Conservation (phyloP, 148 eudicot genomes). For the Amaranthus palmeri region DNA sequence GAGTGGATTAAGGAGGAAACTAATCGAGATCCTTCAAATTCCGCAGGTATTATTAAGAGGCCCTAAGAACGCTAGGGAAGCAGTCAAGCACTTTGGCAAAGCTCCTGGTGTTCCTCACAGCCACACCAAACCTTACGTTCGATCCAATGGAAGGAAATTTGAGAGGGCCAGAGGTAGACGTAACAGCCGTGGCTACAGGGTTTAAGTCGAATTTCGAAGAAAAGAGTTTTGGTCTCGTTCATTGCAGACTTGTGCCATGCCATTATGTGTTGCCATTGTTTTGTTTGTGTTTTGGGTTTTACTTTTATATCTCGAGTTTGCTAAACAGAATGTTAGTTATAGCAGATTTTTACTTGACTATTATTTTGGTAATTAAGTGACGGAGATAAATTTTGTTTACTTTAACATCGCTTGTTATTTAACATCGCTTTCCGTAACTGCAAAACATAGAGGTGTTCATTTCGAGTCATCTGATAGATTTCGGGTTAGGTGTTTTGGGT, state of each 20-base stretch:
- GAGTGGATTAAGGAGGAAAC: too few relatives aligned
- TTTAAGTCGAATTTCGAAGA: conserved; percentile 23
- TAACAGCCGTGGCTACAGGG: conserved; percentile 81
- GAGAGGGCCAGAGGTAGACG: conserved; percentile 80
- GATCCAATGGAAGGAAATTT: conserved; percentile 72
- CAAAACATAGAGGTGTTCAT: too few relatives aligned
- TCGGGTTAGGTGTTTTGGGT: too few relatives aligned
- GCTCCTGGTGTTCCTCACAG: conserved; percentile 96
- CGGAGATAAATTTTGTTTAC: background rate
- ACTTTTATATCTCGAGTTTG: background rate
- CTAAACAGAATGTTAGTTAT: conserved; percentile 4
- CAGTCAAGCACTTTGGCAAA: conserved; percentile 78
- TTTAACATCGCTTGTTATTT: too few relatives aligned
- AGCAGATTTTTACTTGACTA: conserved; percentile 9
- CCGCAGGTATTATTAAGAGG: conserved; percentile 64
- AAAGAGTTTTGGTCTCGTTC: conserved; percentile 5
- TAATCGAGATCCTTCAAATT: background rate
- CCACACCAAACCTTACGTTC: conserved; percentile 83
- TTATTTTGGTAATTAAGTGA: background rate
- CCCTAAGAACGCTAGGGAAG: conserved; percentile 44
- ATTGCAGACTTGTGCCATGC: conserved; percentile 15
- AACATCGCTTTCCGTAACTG: too few relatives aligned
- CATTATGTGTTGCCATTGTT: background rate
- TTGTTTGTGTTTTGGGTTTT: background rate
- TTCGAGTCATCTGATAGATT: too few relatives aligned